Conservation (phyloP, 1,139 yeast species). For the Geotrichum histeridarum region DNA sequence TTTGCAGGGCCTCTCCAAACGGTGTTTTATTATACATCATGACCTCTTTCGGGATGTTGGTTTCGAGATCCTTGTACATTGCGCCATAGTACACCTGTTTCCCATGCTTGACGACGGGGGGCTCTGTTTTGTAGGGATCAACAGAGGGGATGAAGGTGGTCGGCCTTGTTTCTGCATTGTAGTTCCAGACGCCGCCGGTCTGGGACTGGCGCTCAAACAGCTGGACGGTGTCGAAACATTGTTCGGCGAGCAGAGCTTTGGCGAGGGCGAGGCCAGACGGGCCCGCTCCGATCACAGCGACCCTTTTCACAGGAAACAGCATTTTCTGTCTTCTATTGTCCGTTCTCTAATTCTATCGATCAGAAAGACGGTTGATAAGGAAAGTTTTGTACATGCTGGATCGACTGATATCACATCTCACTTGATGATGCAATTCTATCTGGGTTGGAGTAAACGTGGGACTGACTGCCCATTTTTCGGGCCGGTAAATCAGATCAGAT, state of each 20-base stretch:
- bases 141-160: constrained; percentile 26
- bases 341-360: not conserved
- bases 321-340: not conserved
- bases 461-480: no score
- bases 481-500: no score
- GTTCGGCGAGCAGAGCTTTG: constrained; percentile 48
- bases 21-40: constrained; percentile 54
- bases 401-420: no score
- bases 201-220: constrained; percentile 48
- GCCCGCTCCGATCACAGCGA: constrained; percentile 54
- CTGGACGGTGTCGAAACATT: constrained; percentile 42
- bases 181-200: constrained; percentile 53
- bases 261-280: constrained; percentile 61
- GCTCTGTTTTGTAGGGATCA: constrained; percentile 24
- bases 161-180: constrained; percentile 21
- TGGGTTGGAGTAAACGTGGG: no score
- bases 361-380: not conserved
- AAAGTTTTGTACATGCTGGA: no score
- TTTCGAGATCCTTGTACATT: constrained; percentile 50
- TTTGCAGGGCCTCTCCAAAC: constrained; percentile 43
- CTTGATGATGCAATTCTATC: no score
- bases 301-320: constrained; percentile 6
- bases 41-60: constrained; percentile 54
- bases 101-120: constrained; percentile 21
- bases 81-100: constrained; percentile 40